A percentile compares a stretch with the other conserved stretches of the same genome.
These are phyloP conservation scores for Truncatella angustata DNA, from an alignment of 2,329 filamentous ascomycete genomes.

Conservation along the genomic window DNA sequence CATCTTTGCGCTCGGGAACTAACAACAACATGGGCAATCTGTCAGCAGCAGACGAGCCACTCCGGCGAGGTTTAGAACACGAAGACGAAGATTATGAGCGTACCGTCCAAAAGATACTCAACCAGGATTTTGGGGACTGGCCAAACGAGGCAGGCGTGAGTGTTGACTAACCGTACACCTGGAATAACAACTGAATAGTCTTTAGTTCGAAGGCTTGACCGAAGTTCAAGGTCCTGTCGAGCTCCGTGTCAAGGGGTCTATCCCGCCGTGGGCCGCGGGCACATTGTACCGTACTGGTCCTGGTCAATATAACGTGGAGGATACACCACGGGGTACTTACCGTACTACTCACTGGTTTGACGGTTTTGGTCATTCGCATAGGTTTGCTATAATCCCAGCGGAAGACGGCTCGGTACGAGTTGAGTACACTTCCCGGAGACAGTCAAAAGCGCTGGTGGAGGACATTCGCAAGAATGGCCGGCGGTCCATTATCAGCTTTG, in stretches of 20 bases:
- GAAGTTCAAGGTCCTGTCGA: constrained; percentile 65
- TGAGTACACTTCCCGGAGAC: constrained; percentile 69
- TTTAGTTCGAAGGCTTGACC: constrained; percentile 64
- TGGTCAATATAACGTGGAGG: constrained; percentile 60
- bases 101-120: constrained; percentile 14
- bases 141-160: constrained; percentile 50
- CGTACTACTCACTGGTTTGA: constrained; percentile 78
- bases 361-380: constrained; percentile 68
- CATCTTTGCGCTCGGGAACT: too few species aligned
- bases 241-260: constrained; percentile 61
- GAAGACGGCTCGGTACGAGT: constrained; percentile 40
- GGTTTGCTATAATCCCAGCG: constrained; percentile 62
- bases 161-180: not conserved
- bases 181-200: not conserved
- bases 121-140: constrained; percentile 38
- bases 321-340: constrained; percentile 57
- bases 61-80: constrained; percentile 9
- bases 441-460: constrained; percentile 62
- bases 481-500: constrained; percentile 61
- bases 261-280: constrained; percentile 71
- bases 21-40: not conserved
- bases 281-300: constrained; percentile 74
- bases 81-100: constrained; percentile 22
- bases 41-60: not conserved
- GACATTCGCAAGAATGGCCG: constrained; percentile 59